Base-by-base conservation (phyloP, 306 rosid species). In the Abrus pulchellus region DNA sequence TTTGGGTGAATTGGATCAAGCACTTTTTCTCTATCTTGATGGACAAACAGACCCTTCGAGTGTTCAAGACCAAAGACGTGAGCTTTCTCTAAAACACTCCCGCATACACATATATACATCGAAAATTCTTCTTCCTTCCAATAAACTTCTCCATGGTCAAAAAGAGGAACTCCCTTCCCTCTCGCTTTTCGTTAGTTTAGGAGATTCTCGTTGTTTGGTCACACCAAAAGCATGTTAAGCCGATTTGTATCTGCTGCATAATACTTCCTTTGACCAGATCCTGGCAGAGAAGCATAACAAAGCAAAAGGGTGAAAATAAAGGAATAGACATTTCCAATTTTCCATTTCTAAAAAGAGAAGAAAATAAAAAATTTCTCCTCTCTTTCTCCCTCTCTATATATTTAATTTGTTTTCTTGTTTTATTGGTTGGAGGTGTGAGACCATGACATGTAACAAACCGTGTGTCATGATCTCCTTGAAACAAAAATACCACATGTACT, bases 1-100 rank as follows among this genome's bases (percentile, higher is more conserved):
- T 84, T 80, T 96, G 82, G 97, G 97, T 2, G 99, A 96, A 78
- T 74, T 96, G 70, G 99, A 96, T 86, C 99, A 89, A 87, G 97
- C 97, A 1, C 92, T 93, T 77, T 93, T 96, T 85, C 94, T 89
- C 27, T 96, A 96, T 72, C 89, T 93, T n/a, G 97, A 93, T 82
- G 98, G 94, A 83, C 96, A 91, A 68, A 79, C 87, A 36, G 88
- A 88, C 69, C 81, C 92, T 2, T 86, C 90, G 0, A 88, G 45
- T 47, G 67, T 86, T 82, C 97, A 90, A 68, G 90, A 91, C 67
- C 97, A 92, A 85, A 85, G 85, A 88, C 93, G 99, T 95, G 85
- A 80, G 86, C 49, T 69, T 68, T 67, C 33, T 43, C 71, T 20
- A 1, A 53, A 29, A 20, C n/a, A 52, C 9, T 53, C 65, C 7